A percentile compares a stretch with the other conserved stretches of the same genome.
Evolutionary conservation across 371 early-diverging fungal genomes (phyloP).

Genomic region (Dinochytrium kinnereticum): DNA sequence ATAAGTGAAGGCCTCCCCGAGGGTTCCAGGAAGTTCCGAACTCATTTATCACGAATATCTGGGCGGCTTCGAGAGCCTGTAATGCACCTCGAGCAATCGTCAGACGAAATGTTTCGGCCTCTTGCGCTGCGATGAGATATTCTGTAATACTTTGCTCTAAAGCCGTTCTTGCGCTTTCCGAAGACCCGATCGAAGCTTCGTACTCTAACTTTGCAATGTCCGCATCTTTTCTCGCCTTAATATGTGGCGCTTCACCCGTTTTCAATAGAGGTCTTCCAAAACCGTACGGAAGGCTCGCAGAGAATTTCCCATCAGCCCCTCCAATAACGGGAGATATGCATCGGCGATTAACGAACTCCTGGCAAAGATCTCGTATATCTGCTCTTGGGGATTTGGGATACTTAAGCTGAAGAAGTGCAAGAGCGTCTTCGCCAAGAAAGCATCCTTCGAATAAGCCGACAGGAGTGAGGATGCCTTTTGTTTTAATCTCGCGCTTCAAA

Average conservation of each 20-base stretch:
- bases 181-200: slow-evolving; percentile 23
- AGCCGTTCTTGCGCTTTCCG: slow-evolving; percentile 37
- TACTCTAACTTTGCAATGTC: slow-evolving; percentile 37
- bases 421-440: slow-evolving; percentile 38
- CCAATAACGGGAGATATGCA: slow-evolving; percentile 36
- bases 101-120: slow-evolving; percentile 34
- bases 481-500: slow-evolving; percentile 29
- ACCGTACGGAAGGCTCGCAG: slow-evolving; percentile 26
- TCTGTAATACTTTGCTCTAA: slow-evolving; percentile 43
- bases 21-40: slow-evolving; percentile 25
- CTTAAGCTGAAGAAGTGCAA: slow-evolving; percentile 21
- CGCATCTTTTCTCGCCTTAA: slow-evolving; percentile 38
- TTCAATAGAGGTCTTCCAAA: slow-evolving; percentile 32
- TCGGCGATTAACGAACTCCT: slow-evolving; percentile 30
- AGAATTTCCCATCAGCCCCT: slow-evolving; percentile 24
- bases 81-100: slow-evolving; percentile 31
- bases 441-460: slow-evolving; percentile 38
- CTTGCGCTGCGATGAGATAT: slow-evolving; percentile 40
- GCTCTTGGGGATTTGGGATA: slow-evolving; percentile 32
- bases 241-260: slow-evolving; percentile 38
- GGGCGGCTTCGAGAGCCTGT: slow-evolving; percentile 38
- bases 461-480: slow-evolving; percentile 34
- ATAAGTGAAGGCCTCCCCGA: no score
- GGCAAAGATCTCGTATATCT: slow-evolving; percentile 24
- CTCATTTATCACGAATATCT: slow-evolving; percentile 29